These are phyloP conservation scores for Candida koratica DNA, from an alignment of 805 yeast species.

Conservation along the genomic window DNA sequence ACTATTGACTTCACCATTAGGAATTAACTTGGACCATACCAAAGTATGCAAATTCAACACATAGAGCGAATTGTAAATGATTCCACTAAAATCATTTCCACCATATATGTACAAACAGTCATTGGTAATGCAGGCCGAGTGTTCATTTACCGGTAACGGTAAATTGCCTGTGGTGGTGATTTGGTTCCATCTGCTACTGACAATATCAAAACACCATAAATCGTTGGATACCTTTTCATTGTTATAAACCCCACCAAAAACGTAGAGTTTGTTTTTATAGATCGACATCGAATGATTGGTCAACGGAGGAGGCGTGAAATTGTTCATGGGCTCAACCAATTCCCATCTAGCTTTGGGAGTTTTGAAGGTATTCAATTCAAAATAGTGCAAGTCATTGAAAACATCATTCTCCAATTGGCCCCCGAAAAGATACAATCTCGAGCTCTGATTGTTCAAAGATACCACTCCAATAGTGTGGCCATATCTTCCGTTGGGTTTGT, in stretches of 20 bases:
- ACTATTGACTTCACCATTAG: conserved; percentile 41
- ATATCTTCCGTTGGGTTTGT: conserved; percentile 85
- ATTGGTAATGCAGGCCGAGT: conserved; percentile 74
- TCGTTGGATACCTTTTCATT: conserved; percentile 70
- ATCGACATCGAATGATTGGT: conserved; percentile 89
- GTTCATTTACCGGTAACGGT: conserved; percentile 90
- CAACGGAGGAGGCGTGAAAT: conserved; percentile 68
- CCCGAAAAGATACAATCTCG: conserved; percentile 78
- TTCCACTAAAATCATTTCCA: conserved; percentile 76
- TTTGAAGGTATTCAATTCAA: conserved; percentile 83
- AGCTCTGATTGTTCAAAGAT: conserved; percentile 42
- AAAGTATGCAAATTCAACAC: conserved; percentile 72
- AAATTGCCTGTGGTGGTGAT: conserved; percentile 63
- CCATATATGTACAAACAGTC: conserved; percentile 84
- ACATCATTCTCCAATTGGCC: conserved; percentile 87
- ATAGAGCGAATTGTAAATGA: conserved; percentile 59
- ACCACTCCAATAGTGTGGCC: conserved; percentile 88
- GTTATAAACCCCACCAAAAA: conserved; percentile 83
- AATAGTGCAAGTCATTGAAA: conserved; percentile 79
- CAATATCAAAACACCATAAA: conserved; percentile 77
- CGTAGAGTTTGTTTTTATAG: conserved; percentile 70
- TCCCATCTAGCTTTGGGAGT: conserved; percentile 85
- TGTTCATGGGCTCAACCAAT: conserved; percentile 50
- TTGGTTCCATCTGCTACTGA: conserved; percentile 63
- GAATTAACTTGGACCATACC: conserved; percentile 68